These are phyloP conservation scores for Melampsora larici-populina DNA, from an alignment of 1,284 basidiomycete genomes.

Conservation along the genomic window DNA sequence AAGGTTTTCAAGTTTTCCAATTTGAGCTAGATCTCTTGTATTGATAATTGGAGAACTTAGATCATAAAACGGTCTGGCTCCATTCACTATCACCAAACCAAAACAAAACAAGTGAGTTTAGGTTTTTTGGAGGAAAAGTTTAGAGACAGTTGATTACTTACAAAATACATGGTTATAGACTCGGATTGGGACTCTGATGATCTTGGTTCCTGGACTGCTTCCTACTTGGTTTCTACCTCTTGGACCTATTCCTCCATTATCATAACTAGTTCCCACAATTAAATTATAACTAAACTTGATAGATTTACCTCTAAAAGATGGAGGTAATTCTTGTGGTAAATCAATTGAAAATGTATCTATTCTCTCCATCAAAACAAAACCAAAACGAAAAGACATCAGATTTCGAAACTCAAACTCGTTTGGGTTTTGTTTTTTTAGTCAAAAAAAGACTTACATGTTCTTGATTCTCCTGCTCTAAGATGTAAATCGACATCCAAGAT, in stretches of 20 bases:
- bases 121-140: background rate
- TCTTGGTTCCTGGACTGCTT: background rate
- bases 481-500: conserved; percentile 78
- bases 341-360: conserved; percentile 53
- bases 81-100: conserved; percentile 52
- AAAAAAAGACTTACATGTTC: conserved; percentile 65
- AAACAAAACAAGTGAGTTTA: background rate
- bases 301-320: conserved; percentile 78
- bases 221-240: background rate
- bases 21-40: background rate
- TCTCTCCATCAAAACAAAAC: background rate
- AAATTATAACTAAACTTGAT: conserved; percentile 85
- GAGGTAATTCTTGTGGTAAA: conserved; percentile 76
- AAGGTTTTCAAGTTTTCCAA: background rate
- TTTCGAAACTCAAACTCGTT: too few species aligned
- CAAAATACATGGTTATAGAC: conserved; percentile 73
- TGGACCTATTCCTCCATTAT: background rate
- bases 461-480: conserved; percentile 72
- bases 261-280: conserved; percentile 74
- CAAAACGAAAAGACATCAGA: background rate
- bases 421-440: background rate
- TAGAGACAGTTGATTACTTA: background rate
- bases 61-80: conserved; percentile 55
- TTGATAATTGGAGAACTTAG: conserved; percentile 55
- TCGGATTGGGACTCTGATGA: conserved; percentile 75